Evolutionary conservation across 2,329 filamentous ascomycete species (phyloP).

Genomic region (Botryotinia narcissicola): DNA sequence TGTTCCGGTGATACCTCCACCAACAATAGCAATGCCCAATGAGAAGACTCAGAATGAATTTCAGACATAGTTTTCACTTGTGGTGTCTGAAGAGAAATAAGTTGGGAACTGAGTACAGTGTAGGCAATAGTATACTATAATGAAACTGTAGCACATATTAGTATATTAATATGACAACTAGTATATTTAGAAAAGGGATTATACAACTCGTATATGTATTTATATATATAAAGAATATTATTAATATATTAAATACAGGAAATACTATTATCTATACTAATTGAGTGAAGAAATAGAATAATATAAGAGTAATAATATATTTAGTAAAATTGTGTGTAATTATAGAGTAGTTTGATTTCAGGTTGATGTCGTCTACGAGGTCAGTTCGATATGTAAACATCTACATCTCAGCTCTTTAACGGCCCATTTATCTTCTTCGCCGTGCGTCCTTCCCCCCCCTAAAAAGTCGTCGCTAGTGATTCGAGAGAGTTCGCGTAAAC

Average conservation of each 20-base stretch:
- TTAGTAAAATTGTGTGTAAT: not conserved
- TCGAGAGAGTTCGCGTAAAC: not conserved
- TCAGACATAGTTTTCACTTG: not conserved
- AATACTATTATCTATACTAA: no score
- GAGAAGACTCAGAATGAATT: not conserved
- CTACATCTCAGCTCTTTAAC: not conserved
- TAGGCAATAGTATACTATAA: no score
- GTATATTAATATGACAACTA: no score
- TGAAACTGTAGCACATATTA: no score
- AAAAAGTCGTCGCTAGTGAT: not conserved
- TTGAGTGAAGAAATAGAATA: not conserved
- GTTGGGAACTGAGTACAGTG: not conserved
- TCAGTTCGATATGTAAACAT: not conserved
- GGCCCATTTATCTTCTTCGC: not conserved
- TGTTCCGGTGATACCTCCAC: conserved; percentile 26
- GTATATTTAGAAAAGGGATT: no score
- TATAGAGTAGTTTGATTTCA: not conserved
- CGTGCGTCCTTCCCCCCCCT: no score
- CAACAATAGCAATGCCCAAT: not conserved
- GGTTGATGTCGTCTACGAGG: not conserved
- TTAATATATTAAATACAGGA: no score
- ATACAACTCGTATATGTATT: no score
- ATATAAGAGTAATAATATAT: not conserved
- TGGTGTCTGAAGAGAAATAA: not conserved
- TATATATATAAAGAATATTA: no score